These are phyloP conservation scores for Suaeda aralocaspica DNA, from an alignment of 148 eudicot species.

Conservation along the genomic window DNA sequence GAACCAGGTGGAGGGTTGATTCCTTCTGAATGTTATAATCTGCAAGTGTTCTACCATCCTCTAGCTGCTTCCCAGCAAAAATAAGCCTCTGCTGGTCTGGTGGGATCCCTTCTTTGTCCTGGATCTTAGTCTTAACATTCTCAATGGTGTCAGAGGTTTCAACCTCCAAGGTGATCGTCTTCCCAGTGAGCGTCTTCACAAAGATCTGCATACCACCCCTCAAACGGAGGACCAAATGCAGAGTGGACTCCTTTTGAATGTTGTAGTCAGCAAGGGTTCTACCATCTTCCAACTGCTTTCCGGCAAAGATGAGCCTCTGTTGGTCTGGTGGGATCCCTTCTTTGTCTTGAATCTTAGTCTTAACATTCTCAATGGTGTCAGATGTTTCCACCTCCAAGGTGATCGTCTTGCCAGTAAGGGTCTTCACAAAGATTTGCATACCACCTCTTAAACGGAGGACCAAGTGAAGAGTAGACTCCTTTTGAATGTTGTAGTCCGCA, in stretches of 20 bases:
- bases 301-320: constrained; percentile 19
- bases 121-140: constrained; percentile 24
- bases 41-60: constrained; percentile 16
- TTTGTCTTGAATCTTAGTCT: constrained; percentile 19
- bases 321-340: constrained; percentile 23
- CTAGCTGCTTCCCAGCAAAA: constrained; percentile 19
- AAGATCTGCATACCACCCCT: constrained; percentile 24
- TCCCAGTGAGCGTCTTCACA: constrained; percentile 19
- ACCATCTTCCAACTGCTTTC: constrained; percentile 20
- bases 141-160: constrained; percentile 23
- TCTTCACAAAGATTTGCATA: constrained; percentile 24
- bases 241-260: constrained; percentile 21
- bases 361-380: constrained; percentile 15
- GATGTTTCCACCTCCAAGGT: constrained; percentile 23
- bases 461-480: constrained; percentile 20
- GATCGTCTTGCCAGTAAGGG: constrained; percentile 27
- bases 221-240: constrained; percentile 18
- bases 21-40: constrained; percentile 25
- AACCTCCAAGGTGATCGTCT: constrained; percentile 16
- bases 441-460: constrained; percentile 12
- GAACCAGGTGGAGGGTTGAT: constrained; percentile 20
- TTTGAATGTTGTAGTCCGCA: constrained; percentile 23
- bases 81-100: constrained; percentile 24
- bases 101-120: constrained; percentile 25
- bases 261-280: constrained; percentile 21